Evolutionary conservation across 768 basidiomycete genomes (phyloP).

Genomic region (Mycena indigotica): DNA sequence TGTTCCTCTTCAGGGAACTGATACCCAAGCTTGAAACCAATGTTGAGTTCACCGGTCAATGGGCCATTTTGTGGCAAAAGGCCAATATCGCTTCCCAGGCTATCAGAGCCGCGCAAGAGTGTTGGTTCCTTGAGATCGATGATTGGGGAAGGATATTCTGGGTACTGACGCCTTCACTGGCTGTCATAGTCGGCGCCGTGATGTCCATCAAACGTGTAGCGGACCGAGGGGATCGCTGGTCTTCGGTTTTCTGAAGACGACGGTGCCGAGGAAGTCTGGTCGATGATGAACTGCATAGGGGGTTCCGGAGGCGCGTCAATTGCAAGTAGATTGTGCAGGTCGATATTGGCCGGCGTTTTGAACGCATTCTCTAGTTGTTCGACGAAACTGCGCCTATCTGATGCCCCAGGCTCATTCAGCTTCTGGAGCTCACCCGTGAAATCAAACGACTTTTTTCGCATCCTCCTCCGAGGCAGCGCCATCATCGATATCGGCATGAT

Average conservation of each 20-base stretch:
- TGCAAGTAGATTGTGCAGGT: slow-evolving; percentile 44
- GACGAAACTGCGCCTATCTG: slow-evolving; percentile 74
- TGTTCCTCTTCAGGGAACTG: slow-evolving; percentile 30
- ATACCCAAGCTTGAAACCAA: slow-evolving; percentile 76
- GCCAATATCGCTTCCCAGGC: slow-evolving; percentile 39
- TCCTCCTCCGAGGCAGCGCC: slow-evolving; percentile 52
- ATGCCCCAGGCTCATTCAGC: slow-evolving; percentile 69
- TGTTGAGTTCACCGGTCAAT: slow-evolving; percentile 70
- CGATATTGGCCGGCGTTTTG: slow-evolving; percentile 70
- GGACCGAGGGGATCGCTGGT: slow-evolving; percentile 16
- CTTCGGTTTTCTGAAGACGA: slow-evolving; percentile 8
- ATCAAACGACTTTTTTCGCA: slow-evolving; percentile 80
- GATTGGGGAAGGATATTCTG: slow-evolving; percentile 33
- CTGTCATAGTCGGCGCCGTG: slow-evolving; percentile 31
- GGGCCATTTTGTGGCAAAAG: slow-evolving; percentile 38
- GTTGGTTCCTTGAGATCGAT: slow-evolving; percentile 41
- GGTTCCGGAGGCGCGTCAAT: slow-evolving; percentile 58
- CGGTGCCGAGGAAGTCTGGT: slow-evolving; percentile 17
- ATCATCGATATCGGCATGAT: slow-evolving; percentile 44
- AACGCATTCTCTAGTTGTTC: slow-evolving; percentile 82
- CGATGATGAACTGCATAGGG: slow-evolving; percentile 43
- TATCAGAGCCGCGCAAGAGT: too few relatives aligned
- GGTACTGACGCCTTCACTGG: slow-evolving; percentile 21
- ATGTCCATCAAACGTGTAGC: slow-evolving; percentile 30
- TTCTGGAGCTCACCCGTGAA: slow-evolving; percentile 77